These are phyloP conservation scores for Vanderwaltozyma yarrowii DNA, from an alignment of 805 yeast genomes.

Conservation along the genomic window DNA sequence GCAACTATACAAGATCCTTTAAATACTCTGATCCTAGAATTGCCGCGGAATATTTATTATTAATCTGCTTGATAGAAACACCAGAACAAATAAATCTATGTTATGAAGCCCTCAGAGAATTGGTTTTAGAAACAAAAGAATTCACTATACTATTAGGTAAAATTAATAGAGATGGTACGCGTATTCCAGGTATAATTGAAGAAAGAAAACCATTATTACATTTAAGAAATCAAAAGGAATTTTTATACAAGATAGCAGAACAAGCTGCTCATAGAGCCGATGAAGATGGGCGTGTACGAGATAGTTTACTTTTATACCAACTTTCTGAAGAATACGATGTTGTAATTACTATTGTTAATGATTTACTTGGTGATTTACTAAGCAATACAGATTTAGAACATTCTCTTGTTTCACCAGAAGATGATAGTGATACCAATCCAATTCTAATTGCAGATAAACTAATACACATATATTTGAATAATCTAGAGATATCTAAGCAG, in stretches of 20 bases:
- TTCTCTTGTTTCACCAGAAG: conserved; percentile 34
- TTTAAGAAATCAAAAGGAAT: conserved; percentile 49
- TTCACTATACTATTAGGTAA: conserved; percentile 75
- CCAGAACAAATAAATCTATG: conserved; percentile 44
- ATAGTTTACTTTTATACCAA: conserved; percentile 78
- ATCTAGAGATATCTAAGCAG: conserved; percentile 47
- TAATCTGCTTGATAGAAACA: conserved; percentile 47
- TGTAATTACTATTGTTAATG: conserved; percentile 66
- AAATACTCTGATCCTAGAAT: conserved; percentile 78
- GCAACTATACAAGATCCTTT: conserved; percentile 74
- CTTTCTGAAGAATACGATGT: conserved; percentile 79
- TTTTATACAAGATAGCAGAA: conserved; percentile 63
- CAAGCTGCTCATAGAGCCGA: conserved; percentile 80
- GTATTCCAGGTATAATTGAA: conserved; percentile 79
- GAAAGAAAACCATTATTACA: conserved; percentile 57
- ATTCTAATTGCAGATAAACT: conserved; percentile 31
- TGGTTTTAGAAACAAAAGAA: conserved; percentile 79
- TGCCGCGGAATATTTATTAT: conserved; percentile 77
- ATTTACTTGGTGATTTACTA: conserved; percentile 67
- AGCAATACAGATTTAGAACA: conserved; percentile 60
- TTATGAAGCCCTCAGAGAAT: conserved; percentile 73
- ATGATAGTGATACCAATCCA: conserved; percentile 34
- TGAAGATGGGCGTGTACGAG: conserved; percentile 82
- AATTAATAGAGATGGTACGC: conserved; percentile 62
- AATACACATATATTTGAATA: conserved; percentile 35